Percentiles rank a stretch among this genome's conserved stretches.
Conservation (phyloP, 768 basidiomycete genomes). For the Leccinellum rugosiceps region DNA sequence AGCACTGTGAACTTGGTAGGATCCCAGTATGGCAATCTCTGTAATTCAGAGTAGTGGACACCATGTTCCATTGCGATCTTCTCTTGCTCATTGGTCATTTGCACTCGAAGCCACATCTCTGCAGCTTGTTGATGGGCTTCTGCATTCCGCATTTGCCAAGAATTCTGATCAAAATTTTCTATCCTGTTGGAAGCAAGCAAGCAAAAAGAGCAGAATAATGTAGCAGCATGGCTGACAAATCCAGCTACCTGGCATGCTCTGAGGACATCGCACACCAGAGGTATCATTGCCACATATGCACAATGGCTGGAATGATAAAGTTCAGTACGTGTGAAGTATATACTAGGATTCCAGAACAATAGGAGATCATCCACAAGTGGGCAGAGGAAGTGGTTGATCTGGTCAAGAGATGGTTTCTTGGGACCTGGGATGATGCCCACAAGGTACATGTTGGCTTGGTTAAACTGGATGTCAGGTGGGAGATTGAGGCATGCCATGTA, state of each 20-base stretch:
- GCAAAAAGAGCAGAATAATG: not conserved
- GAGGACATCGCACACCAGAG: not conserved
- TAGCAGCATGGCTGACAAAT: not conserved
- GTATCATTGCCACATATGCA: not conserved
- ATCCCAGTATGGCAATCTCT: not conserved
- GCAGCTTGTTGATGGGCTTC: not conserved
- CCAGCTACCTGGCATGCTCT: not conserved
- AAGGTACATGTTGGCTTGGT: not conserved
- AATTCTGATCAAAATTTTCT: not conserved
- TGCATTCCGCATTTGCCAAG: not conserved
- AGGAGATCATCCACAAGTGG: not conserved
- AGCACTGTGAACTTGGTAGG: not conserved
- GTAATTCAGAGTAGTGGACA: not conserved
- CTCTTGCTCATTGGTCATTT: no score
- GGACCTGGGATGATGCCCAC: not conserved
- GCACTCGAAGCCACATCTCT: not conserved
- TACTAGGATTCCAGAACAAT: not conserved
- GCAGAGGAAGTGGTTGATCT: not conserved
- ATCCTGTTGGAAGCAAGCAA: not conserved
- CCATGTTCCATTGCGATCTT: not conserved
- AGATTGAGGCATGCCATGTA: not conserved
- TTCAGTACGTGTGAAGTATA: not conserved
- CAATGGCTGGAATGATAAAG: not conserved
- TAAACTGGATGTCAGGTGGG: not conserved
- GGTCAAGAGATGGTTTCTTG: not conserved